Evolutionary conservation across 176 grass and related monocot genomes (phyloP).

Genomic region (Thinopyrum elongatum): DNA sequence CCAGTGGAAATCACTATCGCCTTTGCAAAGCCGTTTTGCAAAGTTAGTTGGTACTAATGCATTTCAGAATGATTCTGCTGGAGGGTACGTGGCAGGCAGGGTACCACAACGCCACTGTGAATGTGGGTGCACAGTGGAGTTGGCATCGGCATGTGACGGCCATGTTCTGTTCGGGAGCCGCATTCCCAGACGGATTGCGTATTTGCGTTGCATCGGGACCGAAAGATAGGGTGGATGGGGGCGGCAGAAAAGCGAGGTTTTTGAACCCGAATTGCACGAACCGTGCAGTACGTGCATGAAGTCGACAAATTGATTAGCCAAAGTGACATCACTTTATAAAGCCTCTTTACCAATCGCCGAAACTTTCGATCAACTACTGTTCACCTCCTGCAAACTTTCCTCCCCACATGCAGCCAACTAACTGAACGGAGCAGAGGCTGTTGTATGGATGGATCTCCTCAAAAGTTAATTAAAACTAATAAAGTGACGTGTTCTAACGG

Average conservation of each 20-base stretch:
- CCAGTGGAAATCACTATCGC: neutral
- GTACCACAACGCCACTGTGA: neutral
- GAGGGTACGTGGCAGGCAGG: neutral
- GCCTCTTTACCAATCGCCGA: conserved; percentile 25
- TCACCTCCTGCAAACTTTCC: conserved; percentile 17
- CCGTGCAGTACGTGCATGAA: conserved; percentile 6
- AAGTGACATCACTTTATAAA: conserved; percentile 48
- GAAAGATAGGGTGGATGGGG: neutral
- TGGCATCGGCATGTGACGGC: neutral
- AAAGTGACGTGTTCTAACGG: neutral
- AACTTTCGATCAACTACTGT: conserved; percentile 15
- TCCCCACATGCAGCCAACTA: conserved; percentile 40
- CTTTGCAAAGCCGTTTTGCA: neutral
- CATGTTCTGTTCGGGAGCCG: neutral
- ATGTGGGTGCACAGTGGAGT: neutral
- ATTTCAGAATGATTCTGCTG: neutral
- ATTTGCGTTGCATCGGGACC: neutral
- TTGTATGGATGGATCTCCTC: neutral
- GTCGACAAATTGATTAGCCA: conserved; percentile 28
- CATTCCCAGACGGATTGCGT: neutral
- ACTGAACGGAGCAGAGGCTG: neutral
- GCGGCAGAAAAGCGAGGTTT: neutral
- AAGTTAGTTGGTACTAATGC: neutral
- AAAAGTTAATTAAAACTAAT: neutral
- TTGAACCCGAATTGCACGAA: conserved; percentile 8